These are phyloP conservation scores for Ramularia collo-cygni DNA, from an alignment of 2,329 filamentous ascomycete species.

Conservation along the genomic window DNA sequence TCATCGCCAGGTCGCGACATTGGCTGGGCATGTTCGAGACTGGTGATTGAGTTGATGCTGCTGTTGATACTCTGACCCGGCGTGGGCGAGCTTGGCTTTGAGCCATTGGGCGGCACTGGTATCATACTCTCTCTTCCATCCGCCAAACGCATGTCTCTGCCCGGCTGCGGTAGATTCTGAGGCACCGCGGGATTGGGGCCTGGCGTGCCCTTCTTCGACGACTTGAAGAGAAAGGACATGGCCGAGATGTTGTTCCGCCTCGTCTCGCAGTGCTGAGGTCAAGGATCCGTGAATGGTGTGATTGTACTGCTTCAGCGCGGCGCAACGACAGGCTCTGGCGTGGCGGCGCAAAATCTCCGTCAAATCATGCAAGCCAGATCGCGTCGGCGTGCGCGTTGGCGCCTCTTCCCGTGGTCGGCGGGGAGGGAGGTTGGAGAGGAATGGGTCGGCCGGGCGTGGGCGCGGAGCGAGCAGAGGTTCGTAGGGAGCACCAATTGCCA, in stretches of 20 bases:
- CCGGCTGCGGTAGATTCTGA: constrained; percentile 30
- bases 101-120: constrained; percentile 39
- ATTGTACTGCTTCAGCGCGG: no score
- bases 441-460: no score
- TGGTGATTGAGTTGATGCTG: constrained; percentile 25
- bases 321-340: no score
- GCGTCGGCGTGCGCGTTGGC: no score
- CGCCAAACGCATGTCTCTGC: constrained; percentile 49
- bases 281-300: no score
- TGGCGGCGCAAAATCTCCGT: no score
- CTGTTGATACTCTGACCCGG: constrained; percentile 64
- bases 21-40: constrained; percentile 10
- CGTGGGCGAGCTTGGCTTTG: constrained; percentile 39
- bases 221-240: constrained; percentile 50
- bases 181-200: constrained; percentile 35
- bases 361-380: no score
- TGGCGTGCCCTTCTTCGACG: constrained; percentile 32
- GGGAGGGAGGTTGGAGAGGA: no score
- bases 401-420: no score
- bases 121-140: constrained; percentile 43
- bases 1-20: constrained; percentile 14
- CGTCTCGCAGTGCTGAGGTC: background rate
- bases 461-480: no score
- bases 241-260: constrained; percentile 3
- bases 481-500: no score